Evolutionary conservation across 164 flowering plant species (phyloP).

Genomic region (Cinnamomum chago): DNA sequence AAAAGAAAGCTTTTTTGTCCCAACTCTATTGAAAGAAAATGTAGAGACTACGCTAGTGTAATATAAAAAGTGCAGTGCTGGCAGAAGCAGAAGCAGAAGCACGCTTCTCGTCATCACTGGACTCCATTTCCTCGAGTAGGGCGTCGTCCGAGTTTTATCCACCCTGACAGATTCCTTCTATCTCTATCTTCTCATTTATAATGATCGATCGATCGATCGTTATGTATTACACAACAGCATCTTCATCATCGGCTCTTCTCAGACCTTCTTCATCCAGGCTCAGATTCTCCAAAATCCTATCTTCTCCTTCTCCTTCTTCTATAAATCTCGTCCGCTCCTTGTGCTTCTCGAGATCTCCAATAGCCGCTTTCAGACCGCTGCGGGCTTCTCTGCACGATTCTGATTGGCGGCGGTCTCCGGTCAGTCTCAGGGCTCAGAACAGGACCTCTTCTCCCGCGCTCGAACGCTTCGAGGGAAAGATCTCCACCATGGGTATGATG

Average conservation of each 20-base stretch:
- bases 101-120: no score
- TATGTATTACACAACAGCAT: constrained; percentile 22
- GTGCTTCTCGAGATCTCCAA: constrained; percentile 12
- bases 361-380: constrained; percentile 25
- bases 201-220: constrained; percentile 10
- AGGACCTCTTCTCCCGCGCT: constrained; percentile 45
- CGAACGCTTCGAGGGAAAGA: constrained; percentile 47
- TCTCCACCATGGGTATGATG: constrained; percentile 45
- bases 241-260: constrained; percentile 18
- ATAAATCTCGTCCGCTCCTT: constrained; percentile 13
- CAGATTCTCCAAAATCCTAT: constrained; percentile 16
- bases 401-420: constrained; percentile 59
- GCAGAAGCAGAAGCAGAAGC: no score
- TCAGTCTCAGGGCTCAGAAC: constrained; percentile 59
- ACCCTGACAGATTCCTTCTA: background rate
- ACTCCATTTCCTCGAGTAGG: no score
- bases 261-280: constrained; percentile 24
- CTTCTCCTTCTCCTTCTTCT: constrained; percentile 15
- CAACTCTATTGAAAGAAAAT: no score
- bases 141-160: no score
- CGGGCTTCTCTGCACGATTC: constrained; percentile 46
- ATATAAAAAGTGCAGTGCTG: no score
- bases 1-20: no score
- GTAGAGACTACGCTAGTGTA: no score
- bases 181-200: constrained; percentile 2